Evolutionary conservation across 192 early-diverging fungal genomes (phyloP), one percentile per base, ranked within the genome.

Genomic region (Phlyctochytrium arcticum): DNA sequence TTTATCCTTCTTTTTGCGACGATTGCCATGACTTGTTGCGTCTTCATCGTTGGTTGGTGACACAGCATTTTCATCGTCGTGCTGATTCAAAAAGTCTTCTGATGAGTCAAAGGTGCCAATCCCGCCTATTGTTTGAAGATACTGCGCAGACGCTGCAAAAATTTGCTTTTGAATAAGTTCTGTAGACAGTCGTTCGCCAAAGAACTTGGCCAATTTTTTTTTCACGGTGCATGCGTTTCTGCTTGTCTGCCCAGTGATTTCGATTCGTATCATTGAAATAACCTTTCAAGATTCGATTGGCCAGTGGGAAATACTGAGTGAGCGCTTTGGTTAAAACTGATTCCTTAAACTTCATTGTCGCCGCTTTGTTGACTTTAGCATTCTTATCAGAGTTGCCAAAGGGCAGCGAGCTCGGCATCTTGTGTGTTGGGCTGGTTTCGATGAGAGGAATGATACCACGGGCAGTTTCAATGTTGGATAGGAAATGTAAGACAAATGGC

Each of bases 191-290:
- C 84, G 72, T 47, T 80, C 72, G 29, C 87, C 87, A 77, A 89
- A 89, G 73, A 89, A 89, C 48, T 81, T 85, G 63, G 75, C 71
- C 35, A 89, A 73, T 62, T 85, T 49, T 85, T 55, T 83, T 85
- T 24, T 84, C 81, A 74, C 86, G 86, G 36, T 73, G 70, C 26
- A 87, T 80, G 33, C 74, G 70, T 32, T 72, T 61, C 71, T 87
- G 84, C 71, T 86, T 86, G 29, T 80, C 68, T 29, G 77, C 55
- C 54, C 79, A 84, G 24, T 55, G 62, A 36, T 75, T 65, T 5
- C 79, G 76, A 36, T 67, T 64, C 23, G 54, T 75, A 55, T 76
- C 71, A 62, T 70, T 72, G 58, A 89, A 87, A 71, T 89, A 89
- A 0, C 79, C 79, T 34, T 63, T 51, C n/a, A 72, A 33, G n/a